Percentiles rank a stretch among this genome's conserved stretches.
These are phyloP conservation scores for Chaetothyriales sp. DNA, from an alignment of 2,329 filamentous ascomycete genomes.

Conservation along the genomic window DNA sequence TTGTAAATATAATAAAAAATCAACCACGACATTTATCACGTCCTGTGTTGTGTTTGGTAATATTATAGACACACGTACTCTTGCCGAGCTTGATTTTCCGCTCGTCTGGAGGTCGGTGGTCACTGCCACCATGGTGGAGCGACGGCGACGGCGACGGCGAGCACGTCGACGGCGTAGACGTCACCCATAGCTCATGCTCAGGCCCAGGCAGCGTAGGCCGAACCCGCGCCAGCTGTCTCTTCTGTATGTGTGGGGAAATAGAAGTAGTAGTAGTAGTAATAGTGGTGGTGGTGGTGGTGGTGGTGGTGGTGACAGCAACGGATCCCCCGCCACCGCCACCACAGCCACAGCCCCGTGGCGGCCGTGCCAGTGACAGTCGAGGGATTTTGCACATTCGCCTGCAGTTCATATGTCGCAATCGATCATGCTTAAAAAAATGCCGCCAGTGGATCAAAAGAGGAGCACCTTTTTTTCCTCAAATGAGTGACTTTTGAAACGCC, in stretches of 20 bases:
- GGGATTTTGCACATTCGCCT: slow-evolving; percentile 13
- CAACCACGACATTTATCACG: slow-evolving; percentile 1
- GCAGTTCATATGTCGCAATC: slow-evolving; percentile 12
- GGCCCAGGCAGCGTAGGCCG: slow-evolving; percentile 19
- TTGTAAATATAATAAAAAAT: too few relatives aligned
- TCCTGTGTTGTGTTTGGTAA: too few relatives aligned
- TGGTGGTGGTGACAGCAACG: too few relatives aligned
- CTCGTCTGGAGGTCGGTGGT: slow-evolving; percentile 39
- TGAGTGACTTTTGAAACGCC: not conserved
- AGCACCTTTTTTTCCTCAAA: not conserved
- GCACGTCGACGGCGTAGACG: slow-evolving; percentile 11
- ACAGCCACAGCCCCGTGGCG: slow-evolving; percentile 2
- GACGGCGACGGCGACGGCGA: not conserved
- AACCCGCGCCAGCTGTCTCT: slow-evolving; percentile 23
- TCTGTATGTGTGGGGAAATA: slow-evolving; percentile 5
- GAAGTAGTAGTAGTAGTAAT: not conserved
- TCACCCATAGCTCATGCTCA: slow-evolving; percentile 24
- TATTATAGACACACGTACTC: slow-evolving; percentile 30
- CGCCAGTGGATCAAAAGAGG: too few relatives aligned
- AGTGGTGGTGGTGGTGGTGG: too few relatives aligned
- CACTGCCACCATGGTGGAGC: slow-evolving; percentile 11
- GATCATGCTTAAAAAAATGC: slow-evolving; percentile 7
- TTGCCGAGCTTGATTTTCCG: slow-evolving; percentile 47
- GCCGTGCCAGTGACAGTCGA: slow-evolving; percentile 2
- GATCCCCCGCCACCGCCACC: not conserved